Evolutionary conservation across 2,329 filamentous ascomycete species (phyloP), one percentile per base, ranked within the genome.

Genomic region (Neocucurbitaria cava): DNA sequence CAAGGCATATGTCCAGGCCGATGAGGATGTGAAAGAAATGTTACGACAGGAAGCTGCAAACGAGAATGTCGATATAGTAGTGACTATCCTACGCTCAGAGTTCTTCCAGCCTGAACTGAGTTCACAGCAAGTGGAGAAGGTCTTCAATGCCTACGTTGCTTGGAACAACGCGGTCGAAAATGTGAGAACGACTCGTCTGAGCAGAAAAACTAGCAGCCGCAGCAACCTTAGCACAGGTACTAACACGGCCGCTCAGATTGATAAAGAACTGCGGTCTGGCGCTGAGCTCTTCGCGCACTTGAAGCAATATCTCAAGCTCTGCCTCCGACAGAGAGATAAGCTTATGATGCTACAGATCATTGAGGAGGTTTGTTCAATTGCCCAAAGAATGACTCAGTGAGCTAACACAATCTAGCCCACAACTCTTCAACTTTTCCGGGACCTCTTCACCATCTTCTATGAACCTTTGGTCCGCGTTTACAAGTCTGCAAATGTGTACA

Each of bases 361-460:
- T 47, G 93, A 98, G 77, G 94, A 99, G 71, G 79, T 80, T 73
- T 51, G 73, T 52, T 17, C 13, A 13, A 35, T 52, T 13, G 5
- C 13, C 17, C 11, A 13, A 47, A 5, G n/a, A n/a, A n/a, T n/a
- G n/a, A n/a, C 23, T 40, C 23, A 17, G 6, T 39, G 15, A 23
- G 11, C 70, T 71, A 57, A 73, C 61, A 1, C 3, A 20, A 30
- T 24, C 11, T 53, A 81, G 79, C 92, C 95, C 0, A 93, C 94
- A n/a, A 98, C 95, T 0, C 82, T 99, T n/a, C 90, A 96, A 72
- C 84, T 99, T 24, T 95, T 99, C 83, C 87, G 92, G 43, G 95
- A 99, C 70, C 83, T 99, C 21, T 98, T 99, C 75, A 96, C 92
- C 30, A 98, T 99, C 72, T 99, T 99, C 79, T 99, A 99, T 77